Evolutionary conservation across 176 grass and related monocot species (phyloP), one percentile per base, ranked within the genome.

Genomic region (Avena sativa): DNA sequence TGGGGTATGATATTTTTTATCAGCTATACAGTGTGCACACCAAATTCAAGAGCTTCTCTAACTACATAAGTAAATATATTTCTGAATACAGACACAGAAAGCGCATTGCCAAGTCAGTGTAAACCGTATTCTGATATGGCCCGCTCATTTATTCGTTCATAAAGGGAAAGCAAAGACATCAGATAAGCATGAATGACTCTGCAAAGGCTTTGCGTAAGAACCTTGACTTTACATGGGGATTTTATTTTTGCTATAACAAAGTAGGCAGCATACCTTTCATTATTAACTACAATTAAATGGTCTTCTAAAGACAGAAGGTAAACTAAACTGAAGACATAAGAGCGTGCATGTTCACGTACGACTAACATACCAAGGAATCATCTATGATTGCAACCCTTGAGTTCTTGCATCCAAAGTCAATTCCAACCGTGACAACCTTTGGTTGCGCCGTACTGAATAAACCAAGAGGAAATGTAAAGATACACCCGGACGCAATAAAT

Each of bases 291-390:
- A 16, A 56, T 56, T 56, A 56, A 56, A 6, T 16, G 16, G 15
- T 19, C 53, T 56, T 56, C 3, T 62, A 21, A 25, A 62, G 8
- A 12, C 38, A 38, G 0, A 44, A 46, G 2, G 0, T 46, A 11
- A 56, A 56, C 53, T 56, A 9, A 46, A 71, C 30, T 10, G 15
- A 46, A 71, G 0, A 71, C 16, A 34, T 36, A n/a, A 71, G 68
- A 40, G 40, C 40, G 8, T 43, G 4, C 66, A 43, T 16, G 8
- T 71, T 43, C 17, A 34, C 4, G 12, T 67, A 67, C 26, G 12
- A 8, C 6, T 71, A n/a, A 72, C 69, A 72, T 20, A 72, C 69
- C 40, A 72, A 72, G 38, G 69, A 72, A n/a, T 47, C 36, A 44
- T 47, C 36, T 72, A 72, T 12, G 9, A 72, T 21, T 40, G 38